Base-by-base conservation (phyloP, 2,329 filamentous ascomycete genomes). In the Zelopaecilomyces penicillatus region DNA sequence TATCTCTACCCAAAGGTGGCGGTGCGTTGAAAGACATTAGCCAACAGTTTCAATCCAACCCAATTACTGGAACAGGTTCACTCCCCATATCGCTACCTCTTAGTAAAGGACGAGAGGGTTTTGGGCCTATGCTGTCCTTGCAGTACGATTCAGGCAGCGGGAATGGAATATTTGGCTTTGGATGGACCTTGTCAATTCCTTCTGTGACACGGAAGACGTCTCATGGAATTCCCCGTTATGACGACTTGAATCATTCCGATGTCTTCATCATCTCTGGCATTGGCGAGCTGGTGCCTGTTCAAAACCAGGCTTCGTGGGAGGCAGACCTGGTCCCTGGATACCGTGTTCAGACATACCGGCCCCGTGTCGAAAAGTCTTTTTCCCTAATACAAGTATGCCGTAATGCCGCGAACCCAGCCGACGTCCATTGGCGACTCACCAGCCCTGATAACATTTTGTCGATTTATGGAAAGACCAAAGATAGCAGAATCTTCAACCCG, bases 131-230 rank as follows among this genome's bases (percentile, higher is more conserved):
- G 7, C 38, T 61, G 11, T 37, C n/a, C 10, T 47, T 61, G 0
- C 26, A n/a, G 2, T 62, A 62, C 44, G 44, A 51, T 39, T 62
- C 59, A 4, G 55, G 54, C 7, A 26, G 10, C 12, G 57, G 58
- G 4, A 59, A 59, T 46, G 55, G 59, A 1, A 28, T 43, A 1
- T 61, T 59, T 49, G 59, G 59, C 4, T 9, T 61, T 5, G 59
- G 59, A 4, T 62, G 59, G 59, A 11, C 47, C 4, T 30, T 62
- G 1, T 43, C 42, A 5, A 19, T 51, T 6, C 34, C 41, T 2
- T 39, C 39, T 4, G 54, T 63, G 35, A 37, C 44, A 3, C 38
- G 60, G 4, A 59, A 57, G 44, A 63, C 59, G 2, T 32, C 37
- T 28, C 49, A 53, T 38, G 51, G 50, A 5, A 9, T 61, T 3